Base-by-base conservation (phyloP, 176 grass and related monocot species). In the Alopecurus myosuroides region DNA sequence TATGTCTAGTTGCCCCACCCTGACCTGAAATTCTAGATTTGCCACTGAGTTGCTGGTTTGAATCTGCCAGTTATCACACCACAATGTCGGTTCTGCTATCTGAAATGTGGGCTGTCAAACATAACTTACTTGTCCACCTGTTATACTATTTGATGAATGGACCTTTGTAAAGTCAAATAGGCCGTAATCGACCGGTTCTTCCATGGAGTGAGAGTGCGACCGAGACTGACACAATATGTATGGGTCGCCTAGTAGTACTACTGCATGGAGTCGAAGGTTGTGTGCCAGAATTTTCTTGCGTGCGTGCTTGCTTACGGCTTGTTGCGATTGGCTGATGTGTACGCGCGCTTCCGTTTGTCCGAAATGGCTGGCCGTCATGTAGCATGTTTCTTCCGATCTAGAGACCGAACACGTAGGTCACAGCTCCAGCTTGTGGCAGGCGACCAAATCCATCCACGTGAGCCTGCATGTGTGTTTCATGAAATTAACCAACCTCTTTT, bases 391-490 rank as follows among this genome's bases (percentile, higher is more conserved):
- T 63, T 40, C 78, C 28, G 11, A 42, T 64, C 75, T 40, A 30
- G 29, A 46, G 51, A 20, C 40, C 13, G 11, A 56, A 1, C 12
- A 81, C 22, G 22, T 69, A 33, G 58, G 3, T 33, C 30, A 35
- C 22, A 25, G 15, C 17, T 51, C 39, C 77, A 2, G 46, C 26
- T 45, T 58, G 68, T 69, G 82, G 77, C 77, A 81, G 82, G 29
- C 64, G 70, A 69, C 28, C 77, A 80, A 80, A 85, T 81, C 35
- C 25, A 2, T 77, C 62, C 78, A 86, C 62, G 83, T 77, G 40
- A 64, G 40, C 10, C 62, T 70, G 71, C 78, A 20, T n/a, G n/a
- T n/a, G n/a, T n/a, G n/a, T n/a, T n/a, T n/a, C n/a, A n/a, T n/a
- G n/a, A n/a, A n/a, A n/a, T n/a, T n/a, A n/a, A n/a, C n/a, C n/a